Base-by-base conservation (phyloP, 2,329 filamentous ascomycete genomes). In the Trichoderma sp. region DNA sequence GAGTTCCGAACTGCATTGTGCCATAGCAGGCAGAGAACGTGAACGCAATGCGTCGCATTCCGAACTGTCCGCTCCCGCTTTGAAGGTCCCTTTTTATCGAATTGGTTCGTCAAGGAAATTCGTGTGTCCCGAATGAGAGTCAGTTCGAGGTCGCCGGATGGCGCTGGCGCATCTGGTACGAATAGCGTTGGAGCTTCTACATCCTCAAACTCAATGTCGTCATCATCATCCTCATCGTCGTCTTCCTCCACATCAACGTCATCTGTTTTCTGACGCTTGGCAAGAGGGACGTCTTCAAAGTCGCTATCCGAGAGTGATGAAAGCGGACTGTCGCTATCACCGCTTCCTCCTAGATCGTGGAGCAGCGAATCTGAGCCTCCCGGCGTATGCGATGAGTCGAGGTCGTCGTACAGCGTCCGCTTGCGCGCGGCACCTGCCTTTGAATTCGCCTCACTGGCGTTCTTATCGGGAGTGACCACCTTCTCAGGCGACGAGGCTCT, bases 1-100 rank as follows among this genome's bases (percentile, higher is more conserved):
- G 86, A 82, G 74, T 98, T 97, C 48, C 91, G 87, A 15, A 95
- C 78, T 0, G 91, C 86, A 73, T 98, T 98, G 74, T 98, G 93
- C 83, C 90, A 97, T 66, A 99, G 83, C 17, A 99, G 80, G 60
- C 88, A 86, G 74, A 96, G 88, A 2, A 98, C 93, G 76, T 99
- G 95, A 70, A 97, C 83, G 70, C 91, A 91, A 76, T 99, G 95
- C 0, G 92, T 93, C 3, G 88, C 83, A 41, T 88, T 85, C 28
- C 95, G 85, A 64, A 94, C 90, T 67, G 88, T 85, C 59, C 92
- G 87, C 73, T 97, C 92, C 30, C 90, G 86, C 77, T 97, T 97
- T 3, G 91, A 90, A 0, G 91, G 90, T 0, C 92, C 93, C 74
- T 94, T 97, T 77, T 92, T 97, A 19, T 81, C 80, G 51, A 85